These are phyloP conservation scores for Leishmania martiniquensis DNA, from an alignment of 208 protist genomes.

Conservation along the genomic window DNA sequence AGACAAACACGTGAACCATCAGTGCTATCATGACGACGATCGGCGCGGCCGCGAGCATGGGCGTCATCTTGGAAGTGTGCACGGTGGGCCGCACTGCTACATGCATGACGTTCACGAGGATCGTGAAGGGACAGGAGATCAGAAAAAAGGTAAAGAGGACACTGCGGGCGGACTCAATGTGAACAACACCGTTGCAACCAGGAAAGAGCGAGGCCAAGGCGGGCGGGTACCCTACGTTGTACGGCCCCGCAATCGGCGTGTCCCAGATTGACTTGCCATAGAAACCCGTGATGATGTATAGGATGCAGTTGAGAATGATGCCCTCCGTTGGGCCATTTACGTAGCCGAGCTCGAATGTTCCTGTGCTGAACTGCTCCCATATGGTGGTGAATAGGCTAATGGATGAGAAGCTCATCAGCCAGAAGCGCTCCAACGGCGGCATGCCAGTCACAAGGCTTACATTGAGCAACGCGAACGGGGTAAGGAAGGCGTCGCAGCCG, in stretches of 20 bases:
- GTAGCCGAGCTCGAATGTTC: conserved; percentile 90
- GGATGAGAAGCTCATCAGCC: conserved; percentile 53
- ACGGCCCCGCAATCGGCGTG: conserved; percentile 37
- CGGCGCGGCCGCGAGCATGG: conserved; percentile 49
- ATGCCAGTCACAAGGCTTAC: conserved; percentile 50
- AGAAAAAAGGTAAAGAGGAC: conserved; percentile 52
- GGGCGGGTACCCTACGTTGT: conserved; percentile 30
- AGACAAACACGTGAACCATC: conserved; percentile 47
- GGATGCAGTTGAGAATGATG: conserved; percentile 60
- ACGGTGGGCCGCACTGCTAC: conserved; percentile 35
- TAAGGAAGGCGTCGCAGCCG: conserved; percentile 93
- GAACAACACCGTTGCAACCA: conserved; percentile 25
- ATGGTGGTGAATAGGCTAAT: conserved; percentile 73
- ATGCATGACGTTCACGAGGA: conserved; percentile 65
- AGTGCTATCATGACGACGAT: conserved; percentile 48
- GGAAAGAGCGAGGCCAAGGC: conserved; percentile 16
- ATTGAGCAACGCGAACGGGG: conserved; percentile 77
- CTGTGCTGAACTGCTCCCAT: conserved; percentile 92
- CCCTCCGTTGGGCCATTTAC: conserved; percentile 92
- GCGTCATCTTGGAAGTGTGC: conserved; percentile 32
- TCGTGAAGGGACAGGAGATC: conserved; percentile 42
- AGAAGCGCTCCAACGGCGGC: conserved; percentile 46
- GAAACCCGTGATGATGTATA: conserved; percentile 65
- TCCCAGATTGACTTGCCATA: conserved; percentile 59
- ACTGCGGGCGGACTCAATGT: conserved; percentile 49